Conservation (phyloP, 441 rosid genomes). For the Euphorbia corollata region DNA sequence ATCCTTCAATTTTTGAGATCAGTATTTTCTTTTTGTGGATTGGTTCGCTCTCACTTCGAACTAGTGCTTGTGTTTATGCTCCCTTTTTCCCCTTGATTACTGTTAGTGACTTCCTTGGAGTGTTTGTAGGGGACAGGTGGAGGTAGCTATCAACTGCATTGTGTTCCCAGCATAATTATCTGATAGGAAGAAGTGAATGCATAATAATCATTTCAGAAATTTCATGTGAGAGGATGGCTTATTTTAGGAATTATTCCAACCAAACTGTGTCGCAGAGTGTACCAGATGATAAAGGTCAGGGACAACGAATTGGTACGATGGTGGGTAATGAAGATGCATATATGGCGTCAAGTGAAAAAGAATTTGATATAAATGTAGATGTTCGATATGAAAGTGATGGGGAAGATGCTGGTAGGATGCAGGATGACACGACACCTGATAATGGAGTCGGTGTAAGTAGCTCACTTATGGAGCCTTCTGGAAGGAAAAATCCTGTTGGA, state of each 20-base stretch:
- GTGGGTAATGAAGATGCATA: slow-evolving; percentile 40
- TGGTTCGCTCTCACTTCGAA: not conserved
- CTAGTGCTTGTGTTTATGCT: not conserved
- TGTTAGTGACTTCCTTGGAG: not conserved
- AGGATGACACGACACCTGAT: slow-evolving; percentile 30
- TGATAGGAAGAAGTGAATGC: slow-evolving; percentile 8
- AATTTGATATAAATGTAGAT: slow-evolving; percentile 72
- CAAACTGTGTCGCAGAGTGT: slow-evolving; percentile 50
- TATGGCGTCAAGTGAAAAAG: slow-evolving; percentile 50
- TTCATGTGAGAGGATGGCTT: slow-evolving; percentile 48
- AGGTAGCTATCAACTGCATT: slow-evolving; percentile 13
- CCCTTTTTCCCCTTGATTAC: not conserved
- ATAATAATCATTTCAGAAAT: slow-evolving; percentile 4
- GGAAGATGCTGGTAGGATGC: slow-evolving; percentile 44
- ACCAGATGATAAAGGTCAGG: slow-evolving; percentile 57
- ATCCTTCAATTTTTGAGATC: not conserved
- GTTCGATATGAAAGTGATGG: slow-evolving; percentile 62
- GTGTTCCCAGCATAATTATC: slow-evolving; percentile 7
- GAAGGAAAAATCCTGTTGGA: slow-evolving; percentile 60
- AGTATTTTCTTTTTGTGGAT: not conserved
- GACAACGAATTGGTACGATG: slow-evolving; percentile 34
- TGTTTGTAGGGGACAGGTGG: not conserved
- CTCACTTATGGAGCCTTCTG: slow-evolving; percentile 49
- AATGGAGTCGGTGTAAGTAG: slow-evolving; percentile 32
- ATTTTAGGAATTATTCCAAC: slow-evolving; percentile 59